Conservation (phyloP, 768 basidiomycete species). For the Boletus vinaceobasis region DNA sequence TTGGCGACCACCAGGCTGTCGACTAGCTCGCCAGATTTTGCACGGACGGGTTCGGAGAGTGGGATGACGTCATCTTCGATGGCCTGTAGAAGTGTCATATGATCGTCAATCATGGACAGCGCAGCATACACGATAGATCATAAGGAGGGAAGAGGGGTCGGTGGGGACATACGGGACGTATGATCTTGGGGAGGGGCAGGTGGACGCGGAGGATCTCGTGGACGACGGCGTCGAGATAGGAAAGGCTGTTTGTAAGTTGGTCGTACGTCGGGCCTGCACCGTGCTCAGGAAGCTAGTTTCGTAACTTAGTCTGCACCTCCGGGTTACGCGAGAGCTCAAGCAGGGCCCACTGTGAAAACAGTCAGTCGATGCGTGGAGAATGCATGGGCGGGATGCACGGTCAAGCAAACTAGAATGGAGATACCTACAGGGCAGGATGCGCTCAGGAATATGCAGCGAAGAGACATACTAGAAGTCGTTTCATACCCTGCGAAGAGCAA, state of each 20-base stretch:
- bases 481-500: conserved; percentile 22
- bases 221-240: conserved; percentile 52
- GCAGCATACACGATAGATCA: too few relatives aligned
- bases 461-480: conserved; percentile 16
- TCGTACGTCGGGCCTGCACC: conserved; percentile 51
- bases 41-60: conserved; percentile 33
- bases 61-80: conserved; percentile 51
- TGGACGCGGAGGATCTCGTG: conserved; percentile 45
- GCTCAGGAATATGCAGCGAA: background rate
- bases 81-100: conserved; percentile 30
- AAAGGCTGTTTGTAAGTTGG: conserved; percentile 45
- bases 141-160: too few relatives aligned
- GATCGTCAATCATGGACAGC: background rate
- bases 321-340: conserved; percentile 48
- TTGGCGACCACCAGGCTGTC: conserved; percentile 42
- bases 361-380: background rate
- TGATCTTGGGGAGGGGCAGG: conserved; percentile 31
- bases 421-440: background rate
- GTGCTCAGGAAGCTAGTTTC: conserved; percentile 46
- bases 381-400: background rate
- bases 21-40: conserved; percentile 37
- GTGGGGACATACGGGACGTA: conserved; percentile 7
- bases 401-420: conserved; percentile 13
- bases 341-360: conserved; percentile 45
- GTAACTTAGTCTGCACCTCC: conserved; percentile 45